Evolutionary conservation across 768 basidiomycete genomes (phyloP).

Genomic region (Fomitopsis pulvina): DNA sequence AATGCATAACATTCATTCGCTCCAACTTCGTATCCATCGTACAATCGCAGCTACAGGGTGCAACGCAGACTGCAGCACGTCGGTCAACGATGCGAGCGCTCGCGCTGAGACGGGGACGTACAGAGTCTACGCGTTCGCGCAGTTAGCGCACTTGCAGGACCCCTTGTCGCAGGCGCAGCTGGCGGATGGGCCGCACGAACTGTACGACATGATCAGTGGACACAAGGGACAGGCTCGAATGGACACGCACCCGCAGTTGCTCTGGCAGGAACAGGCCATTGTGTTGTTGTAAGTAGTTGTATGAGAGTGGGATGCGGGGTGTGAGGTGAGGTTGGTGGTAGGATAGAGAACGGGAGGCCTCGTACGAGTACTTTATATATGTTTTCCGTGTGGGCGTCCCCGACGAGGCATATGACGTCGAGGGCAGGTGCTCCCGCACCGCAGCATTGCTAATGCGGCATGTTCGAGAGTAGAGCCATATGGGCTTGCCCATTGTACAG

Average conservation of each 20-base stretch:
- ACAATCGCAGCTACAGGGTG: conserved; percentile 3
- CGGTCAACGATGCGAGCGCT: not conserved
- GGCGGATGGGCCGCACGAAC: conserved; percentile 25
- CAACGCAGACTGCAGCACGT: not conserved
- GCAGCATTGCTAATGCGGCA: too few relatives aligned
- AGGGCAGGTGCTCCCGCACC: too few relatives aligned
- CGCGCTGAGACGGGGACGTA: not conserved
- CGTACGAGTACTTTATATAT: not conserved
- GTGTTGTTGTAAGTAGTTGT: too few relatives aligned
- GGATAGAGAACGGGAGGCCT: not conserved
- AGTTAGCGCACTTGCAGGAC: conserved; percentile 24
- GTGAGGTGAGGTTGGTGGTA: not conserved
- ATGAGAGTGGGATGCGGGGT: not conserved
- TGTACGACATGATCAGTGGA: conserved; percentile 4
- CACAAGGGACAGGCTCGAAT: not conserved
- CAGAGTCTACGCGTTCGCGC: conserved; percentile 19
- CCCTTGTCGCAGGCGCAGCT: conserved; percentile 26
- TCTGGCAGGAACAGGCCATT: conserved; percentile 28
- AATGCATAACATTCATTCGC: too few relatives aligned
- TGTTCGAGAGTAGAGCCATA: too few relatives aligned
- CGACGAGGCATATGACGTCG: not conserved
- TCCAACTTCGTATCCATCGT: too few relatives aligned
- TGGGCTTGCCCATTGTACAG: too few relatives aligned
- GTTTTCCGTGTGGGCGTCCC: not conserved
- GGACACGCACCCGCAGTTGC: conserved; percentile 20